Evolutionary conservation across 169 alveolate genomes (phyloP).

Genomic region (Eimeria falciformis): DNA sequence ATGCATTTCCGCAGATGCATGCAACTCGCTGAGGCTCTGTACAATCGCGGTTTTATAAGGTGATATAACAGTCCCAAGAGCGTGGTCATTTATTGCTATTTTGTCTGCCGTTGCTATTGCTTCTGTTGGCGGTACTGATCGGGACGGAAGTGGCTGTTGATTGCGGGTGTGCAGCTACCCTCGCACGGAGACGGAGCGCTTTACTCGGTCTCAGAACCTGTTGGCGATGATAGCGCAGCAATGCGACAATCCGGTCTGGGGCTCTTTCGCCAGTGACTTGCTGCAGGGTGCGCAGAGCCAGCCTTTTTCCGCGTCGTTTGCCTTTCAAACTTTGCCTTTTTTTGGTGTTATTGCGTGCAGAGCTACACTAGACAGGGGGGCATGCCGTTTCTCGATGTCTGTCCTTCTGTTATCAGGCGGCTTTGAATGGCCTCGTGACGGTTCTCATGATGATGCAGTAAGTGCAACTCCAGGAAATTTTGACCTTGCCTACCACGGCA

Average conservation of each 20-base stretch:
- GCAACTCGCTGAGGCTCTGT: conserved; percentile 97
- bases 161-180: conserved; percentile 97
- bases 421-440: conserved; percentile 87
- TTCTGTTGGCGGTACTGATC: background rate
- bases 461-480: background rate
- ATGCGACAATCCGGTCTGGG: conserved; percentile 89
- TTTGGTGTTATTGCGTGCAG: background rate
- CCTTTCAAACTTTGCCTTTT: too few species aligned
- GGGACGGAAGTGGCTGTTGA: conserved; percentile 7
- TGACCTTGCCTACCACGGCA: background rate
- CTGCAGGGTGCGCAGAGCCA: conserved; percentile 61
- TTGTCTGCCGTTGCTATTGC: background rate
- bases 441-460: conserved; percentile 95
- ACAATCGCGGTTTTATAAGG: conserved; percentile 87
- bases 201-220: conserved; percentile 93
- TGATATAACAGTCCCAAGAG: too few species aligned
- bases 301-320: background rate
- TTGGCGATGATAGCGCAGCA: conserved; percentile 86
- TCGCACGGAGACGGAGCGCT: conserved; percentile 98
- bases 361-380: background rate
- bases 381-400: background rate
- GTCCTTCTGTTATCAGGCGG: conserved; percentile 79
- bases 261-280: conserved; percentile 91
- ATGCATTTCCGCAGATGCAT: conserved; percentile 85
- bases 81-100: background rate